Percentiles rank a stretch among this genome's conserved stretches.
Evolutionary conservation across 345 rosid species (phyloP).

Genomic region (Salix arbutifolia): DNA sequence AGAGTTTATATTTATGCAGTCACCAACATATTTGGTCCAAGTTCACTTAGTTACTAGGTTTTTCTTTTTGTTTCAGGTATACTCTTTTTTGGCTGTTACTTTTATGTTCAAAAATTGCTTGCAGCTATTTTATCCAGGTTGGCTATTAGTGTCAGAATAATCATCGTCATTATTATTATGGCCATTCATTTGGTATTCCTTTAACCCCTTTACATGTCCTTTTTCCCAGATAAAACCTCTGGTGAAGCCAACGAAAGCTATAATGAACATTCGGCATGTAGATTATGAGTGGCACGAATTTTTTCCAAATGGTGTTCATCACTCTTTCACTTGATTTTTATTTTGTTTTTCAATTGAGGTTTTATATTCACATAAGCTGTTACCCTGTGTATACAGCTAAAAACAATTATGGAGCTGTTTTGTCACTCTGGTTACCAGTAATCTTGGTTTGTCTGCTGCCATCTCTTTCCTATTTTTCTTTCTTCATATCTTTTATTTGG

Average conservation of each 20-base stretch:
- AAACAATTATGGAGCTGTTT: slow-evolving; percentile 67
- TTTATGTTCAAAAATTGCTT: slow-evolving; percentile 58
- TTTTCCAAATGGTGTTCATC: slow-evolving; percentile 65
- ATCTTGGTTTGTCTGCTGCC: slow-evolving; percentile 46
- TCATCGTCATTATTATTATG: background rate
- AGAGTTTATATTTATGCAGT: slow-evolving; percentile 3
- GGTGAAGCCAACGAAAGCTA: slow-evolving; percentile 85
- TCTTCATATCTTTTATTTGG: background rate
- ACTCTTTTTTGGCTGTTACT: slow-evolving; percentile 86
- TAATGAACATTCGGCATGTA: slow-evolving; percentile 61
- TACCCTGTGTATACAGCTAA: slow-evolving; percentile 47
- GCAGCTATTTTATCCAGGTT: slow-evolving; percentile 86
- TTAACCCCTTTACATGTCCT: background rate
- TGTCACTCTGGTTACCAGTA: slow-evolving; percentile 79
- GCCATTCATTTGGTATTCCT: background rate
- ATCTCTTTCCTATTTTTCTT: background rate
- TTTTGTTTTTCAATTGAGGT: slow-evolving; percentile 10
- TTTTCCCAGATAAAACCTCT: slow-evolving; percentile 63
- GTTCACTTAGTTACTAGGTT: slow-evolving; percentile 3
- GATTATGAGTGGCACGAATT: slow-evolving; percentile 87
- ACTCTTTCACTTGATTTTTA: background rate
- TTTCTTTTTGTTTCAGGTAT: slow-evolving; percentile 52
- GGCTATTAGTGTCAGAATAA: slow-evolving; percentile 1
- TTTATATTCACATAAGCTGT: slow-evolving; percentile 4
- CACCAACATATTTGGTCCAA: slow-evolving; percentile 6